Conservation (phyloP, 1,284 basidiomycete species). For the Ceratobasidium sp. region DNA sequence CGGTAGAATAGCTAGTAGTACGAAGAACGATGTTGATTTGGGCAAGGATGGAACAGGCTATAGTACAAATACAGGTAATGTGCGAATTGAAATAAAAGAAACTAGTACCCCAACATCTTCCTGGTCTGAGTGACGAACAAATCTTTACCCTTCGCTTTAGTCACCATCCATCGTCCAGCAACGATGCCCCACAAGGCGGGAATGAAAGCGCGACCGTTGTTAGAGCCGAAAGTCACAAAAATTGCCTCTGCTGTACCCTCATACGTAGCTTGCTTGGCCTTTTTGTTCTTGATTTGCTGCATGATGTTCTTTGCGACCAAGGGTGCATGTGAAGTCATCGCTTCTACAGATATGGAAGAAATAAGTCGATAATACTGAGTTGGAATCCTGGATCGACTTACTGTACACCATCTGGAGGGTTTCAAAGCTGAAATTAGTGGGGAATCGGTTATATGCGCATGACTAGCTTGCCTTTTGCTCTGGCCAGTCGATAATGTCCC, state of each 20-base stretch:
- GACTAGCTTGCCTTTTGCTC: constrained; percentile 44
- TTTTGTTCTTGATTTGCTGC: constrained; percentile 36
- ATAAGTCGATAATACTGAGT: neutral
- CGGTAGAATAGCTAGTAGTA: neutral
- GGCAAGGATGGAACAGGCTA: neutral
- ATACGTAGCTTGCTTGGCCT: constrained; percentile 24
- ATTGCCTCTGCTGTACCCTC: constrained; percentile 31
- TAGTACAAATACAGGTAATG: neutral
- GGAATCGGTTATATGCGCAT: constrained; percentile 5
- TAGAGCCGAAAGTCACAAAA: constrained; percentile 42
- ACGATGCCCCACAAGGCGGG: constrained; percentile 46
- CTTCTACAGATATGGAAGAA: neutral
- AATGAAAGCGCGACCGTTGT: constrained; percentile 27
- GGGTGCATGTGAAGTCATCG: constrained; percentile 40
- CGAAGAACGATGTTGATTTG: neutral
- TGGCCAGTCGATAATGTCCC: constrained; percentile 50
- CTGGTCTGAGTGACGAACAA: constrained; percentile 41
- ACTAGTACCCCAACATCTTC: constrained; percentile 42
- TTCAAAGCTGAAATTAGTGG: neutral
- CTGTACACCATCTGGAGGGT: constrained; percentile 36
- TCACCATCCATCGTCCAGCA: constrained; percentile 47
- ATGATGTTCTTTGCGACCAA: constrained; percentile 48
- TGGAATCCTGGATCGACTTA: neutral
- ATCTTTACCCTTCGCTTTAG: constrained; percentile 42
- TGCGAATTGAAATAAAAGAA: neutral